Base-by-base conservation (phyloP, 768 basidiomycete species). In the Termitomyces sp. region DNA sequence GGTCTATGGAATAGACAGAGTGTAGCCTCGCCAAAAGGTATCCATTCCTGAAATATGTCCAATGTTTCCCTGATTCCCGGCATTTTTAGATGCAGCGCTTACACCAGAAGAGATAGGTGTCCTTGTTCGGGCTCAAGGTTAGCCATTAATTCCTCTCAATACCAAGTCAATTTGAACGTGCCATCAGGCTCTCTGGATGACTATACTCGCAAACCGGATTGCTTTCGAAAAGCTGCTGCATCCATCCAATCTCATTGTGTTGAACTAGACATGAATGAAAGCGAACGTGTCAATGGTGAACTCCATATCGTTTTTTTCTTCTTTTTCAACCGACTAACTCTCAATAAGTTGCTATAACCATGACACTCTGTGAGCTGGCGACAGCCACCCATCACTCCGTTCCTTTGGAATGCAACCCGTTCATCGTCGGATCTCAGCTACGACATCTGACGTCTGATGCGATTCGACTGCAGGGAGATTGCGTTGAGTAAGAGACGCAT, bases 351-450 rank as follows among this genome's bases (percentile, higher is more conserved):
- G 85, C 88, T 2, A 87, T 90, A 46, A 77, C 80, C 5, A 84
- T 90, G 83, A 90, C 88, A 2, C 71, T 90, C 40, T 90, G 88
- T 66, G 88, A 90, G 68, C 70, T 90, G n/a, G 80, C 82, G 19
- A 90, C 87, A 2, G 88, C 87, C 19, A 78, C 78, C 51, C 82
- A 85, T 60, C 77, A 86, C 66, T 76, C 85, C 1, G 68, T 80
- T 17, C 88, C 88, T 3, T 69, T 88, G 61, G 88, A 90, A 71
- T 90, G 88, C 57, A 64, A 60, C 7, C 57, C 69, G 0, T 78
- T 78, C 63, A 61, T 66, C 34, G 32, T 56, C 19, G 65, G 64
- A 12, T 55, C 53, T 32, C 56, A 22, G 38, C 24, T 49, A 53
- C 56, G 42, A 59, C 63, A 35, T 40, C n/a, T 24, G 51, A 34